phyloP scores from a whole-genome alignment of 345 rosid genomes.

The Citrus australasica region DNA sequence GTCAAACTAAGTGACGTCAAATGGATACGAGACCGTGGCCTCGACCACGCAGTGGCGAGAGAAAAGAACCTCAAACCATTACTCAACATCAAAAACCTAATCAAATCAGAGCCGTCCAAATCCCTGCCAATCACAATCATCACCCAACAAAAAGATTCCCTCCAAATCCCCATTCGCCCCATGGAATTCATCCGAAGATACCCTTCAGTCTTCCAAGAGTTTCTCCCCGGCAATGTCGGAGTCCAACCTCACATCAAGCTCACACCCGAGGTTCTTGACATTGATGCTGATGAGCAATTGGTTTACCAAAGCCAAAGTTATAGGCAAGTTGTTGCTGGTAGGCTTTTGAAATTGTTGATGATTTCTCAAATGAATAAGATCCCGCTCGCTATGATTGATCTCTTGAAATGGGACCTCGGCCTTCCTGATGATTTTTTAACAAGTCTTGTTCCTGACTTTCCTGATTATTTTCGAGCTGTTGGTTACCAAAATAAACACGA shows the following conservation, averaged over 20 bases:
- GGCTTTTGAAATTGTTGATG: conserved; percentile 80
- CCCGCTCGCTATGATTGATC: conserved; percentile 55
- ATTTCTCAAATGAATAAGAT: conserved; percentile 51
- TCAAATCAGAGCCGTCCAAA: conserved; percentile 80
- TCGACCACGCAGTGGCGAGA: conserved; percentile 88
- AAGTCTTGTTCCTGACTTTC: conserved; percentile 65
- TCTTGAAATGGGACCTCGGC: conserved; percentile 80
- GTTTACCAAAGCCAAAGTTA: conserved; percentile 73
- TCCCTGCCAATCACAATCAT: conserved; percentile 77
- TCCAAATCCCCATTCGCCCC: conserved; percentile 72
- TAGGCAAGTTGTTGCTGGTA: conserved; percentile 53
- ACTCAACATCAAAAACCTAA: conserved; percentile 62
- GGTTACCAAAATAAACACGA: conserved; percentile 8
- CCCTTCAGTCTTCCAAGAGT: conserved; percentile 73
- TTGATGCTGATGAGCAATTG: conserved; percentile 81
- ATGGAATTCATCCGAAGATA: conserved; percentile 77
- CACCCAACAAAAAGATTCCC: conserved; percentile 45
- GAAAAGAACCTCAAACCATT: conserved; percentile 75
- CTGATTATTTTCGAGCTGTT: conserved; percentile 70
- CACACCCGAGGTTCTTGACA: conserved; percentile 63
- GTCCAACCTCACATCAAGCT: conserved; percentile 82
- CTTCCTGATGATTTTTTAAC: conserved; percentile 56
- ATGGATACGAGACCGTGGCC: conserved; percentile 83
- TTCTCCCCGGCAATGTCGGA: conserved; percentile 68
- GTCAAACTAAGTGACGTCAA: conserved; percentile 30